phyloP scores from a whole-genome alignment of 352 stramenopile species.

The Globisporangium takayamanum region DNA sequence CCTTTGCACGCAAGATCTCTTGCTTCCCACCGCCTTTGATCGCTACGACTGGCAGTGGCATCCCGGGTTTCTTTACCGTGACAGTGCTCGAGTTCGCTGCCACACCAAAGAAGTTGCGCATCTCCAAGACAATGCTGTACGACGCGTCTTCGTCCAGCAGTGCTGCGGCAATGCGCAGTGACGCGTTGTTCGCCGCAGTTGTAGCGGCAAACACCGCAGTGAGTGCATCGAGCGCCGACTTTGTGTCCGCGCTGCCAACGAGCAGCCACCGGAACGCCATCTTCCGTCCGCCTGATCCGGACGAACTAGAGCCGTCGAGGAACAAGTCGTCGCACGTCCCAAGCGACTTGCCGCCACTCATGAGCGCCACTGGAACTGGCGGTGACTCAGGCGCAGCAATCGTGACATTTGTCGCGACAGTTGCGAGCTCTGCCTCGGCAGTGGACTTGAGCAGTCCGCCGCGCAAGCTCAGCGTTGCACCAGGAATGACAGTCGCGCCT shows the following conservation, averaged over 20 bases:
- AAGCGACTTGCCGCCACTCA: conserved; percentile 41
- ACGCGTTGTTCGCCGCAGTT: conserved; percentile 25
- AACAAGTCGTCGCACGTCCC: conserved; percentile 55
- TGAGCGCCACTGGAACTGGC: conserved; percentile 31
- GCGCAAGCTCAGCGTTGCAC: conserved; percentile 24
- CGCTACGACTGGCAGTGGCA: conserved; percentile 47
- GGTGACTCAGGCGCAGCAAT: conserved; percentile 32
- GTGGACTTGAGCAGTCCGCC: conserved; percentile 52
- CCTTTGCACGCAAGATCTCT: conserved; percentile 28
- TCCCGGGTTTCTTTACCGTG: conserved; percentile 34
- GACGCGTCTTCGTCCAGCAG: conserved; percentile 31
- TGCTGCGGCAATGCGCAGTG: conserved; percentile 25
- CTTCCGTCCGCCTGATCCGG: conserved; percentile 41
- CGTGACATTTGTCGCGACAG: conserved; percentile 19
- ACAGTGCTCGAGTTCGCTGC: conserved; percentile 34
- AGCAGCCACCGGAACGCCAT: conserved; percentile 57
- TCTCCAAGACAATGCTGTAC: conserved; percentile 41
- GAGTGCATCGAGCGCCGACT: conserved; percentile 16
- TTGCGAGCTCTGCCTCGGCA: conserved; percentile 28
- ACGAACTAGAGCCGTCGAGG: conserved; percentile 45
- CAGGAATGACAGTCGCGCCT: conserved; percentile 33
- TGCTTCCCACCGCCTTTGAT: conserved; percentile 42
- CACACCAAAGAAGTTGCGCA: conserved; percentile 46
- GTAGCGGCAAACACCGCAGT: conserved; percentile 20
- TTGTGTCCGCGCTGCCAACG: conserved; percentile 13